Evolutionary conservation across 805 yeast genomes (phyloP), one percentile per base, ranked within the genome.

Genomic region (Myxozyma neglecta): DNA sequence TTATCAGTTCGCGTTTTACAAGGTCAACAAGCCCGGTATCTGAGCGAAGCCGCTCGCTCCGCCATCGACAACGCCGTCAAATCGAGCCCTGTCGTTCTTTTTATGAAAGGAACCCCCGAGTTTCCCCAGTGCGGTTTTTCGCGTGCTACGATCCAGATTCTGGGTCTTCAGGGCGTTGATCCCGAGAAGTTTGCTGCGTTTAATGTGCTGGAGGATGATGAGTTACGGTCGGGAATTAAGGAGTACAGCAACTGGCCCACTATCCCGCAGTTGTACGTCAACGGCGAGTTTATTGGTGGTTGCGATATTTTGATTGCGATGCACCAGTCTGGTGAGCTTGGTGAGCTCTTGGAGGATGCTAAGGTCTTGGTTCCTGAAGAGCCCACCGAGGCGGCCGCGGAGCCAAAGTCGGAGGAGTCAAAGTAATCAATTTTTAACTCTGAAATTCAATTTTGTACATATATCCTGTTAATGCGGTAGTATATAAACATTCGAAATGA

Each of bases 51-150:
- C 68, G 88, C 93, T 64, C 84, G 83, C 68, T 79, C 82, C 29
- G 97, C 98, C 52, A 92, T 94, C 62, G 90, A 89, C 69, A 81
- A 83, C 48, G 98, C 98, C 1, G 88, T 94, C 32, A 79, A 77
- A 4, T 86, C 96, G 7, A 94, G 98, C 0, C 96, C 96, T 8
- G 98, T 94, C 20, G 99, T 94, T 8, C 80, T 94, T 48, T 94
- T 94, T 78, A 94, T 94, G 99, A 94, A 94, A 77, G 99, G 99
- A 16, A 93, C 97, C 1, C 99, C 99, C 16, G 96, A 93, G 71
- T 91, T 88, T 62, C 99, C 99, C 45, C 96, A 90, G 70, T 94
- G 99, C 79, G 99, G 99, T 0, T 94, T 94, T 72, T 91, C 97
- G 11, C 84, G 97, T 72, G 96, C 97, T 57, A 89, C 98, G 11